Conservation (phyloP, 495 filamentous ascomycete genomes). For the Wilcoxina mikolae region DNA sequence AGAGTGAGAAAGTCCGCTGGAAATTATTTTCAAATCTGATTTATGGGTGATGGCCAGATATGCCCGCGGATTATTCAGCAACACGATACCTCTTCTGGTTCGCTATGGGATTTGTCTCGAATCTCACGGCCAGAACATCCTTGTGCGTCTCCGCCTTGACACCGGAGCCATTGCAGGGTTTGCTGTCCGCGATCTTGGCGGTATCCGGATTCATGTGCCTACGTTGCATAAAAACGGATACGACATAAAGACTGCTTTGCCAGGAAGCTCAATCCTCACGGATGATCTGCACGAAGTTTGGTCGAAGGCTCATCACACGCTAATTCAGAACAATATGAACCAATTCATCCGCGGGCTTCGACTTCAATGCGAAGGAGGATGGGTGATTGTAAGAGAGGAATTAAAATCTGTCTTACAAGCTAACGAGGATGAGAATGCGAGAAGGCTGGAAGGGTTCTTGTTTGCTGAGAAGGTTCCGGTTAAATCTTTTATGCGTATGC, state of each 20-base stretch:
- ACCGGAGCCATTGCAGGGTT: not conserved
- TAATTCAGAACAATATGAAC: not conserved
- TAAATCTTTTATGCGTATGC: not conserved
- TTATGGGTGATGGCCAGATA: no score
- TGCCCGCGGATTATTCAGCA: not conserved
- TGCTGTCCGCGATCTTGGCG: not conserved
- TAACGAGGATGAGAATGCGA: not conserved
- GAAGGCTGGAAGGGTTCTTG: not conserved
- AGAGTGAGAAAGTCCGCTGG: no score
- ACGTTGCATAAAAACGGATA: not conserved
- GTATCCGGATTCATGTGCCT: not conserved
- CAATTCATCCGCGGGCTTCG: not conserved
- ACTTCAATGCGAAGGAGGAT: not conserved
- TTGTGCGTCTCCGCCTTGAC: not conserved
- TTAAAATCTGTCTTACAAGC: not conserved
- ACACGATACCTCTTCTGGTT: not conserved
- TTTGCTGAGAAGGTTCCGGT: not conserved
- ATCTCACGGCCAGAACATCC: not conserved
- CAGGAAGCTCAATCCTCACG: not conserved
- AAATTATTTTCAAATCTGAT: no score
- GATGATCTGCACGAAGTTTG: not conserved
- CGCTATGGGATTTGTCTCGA: not conserved
- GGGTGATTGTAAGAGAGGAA: not conserved
- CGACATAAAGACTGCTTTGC: not conserved
- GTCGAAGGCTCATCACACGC: not conserved